Conservation (phyloP, 169 alveolate species). For the Cryptosporidium ubiquitum region DNA sequence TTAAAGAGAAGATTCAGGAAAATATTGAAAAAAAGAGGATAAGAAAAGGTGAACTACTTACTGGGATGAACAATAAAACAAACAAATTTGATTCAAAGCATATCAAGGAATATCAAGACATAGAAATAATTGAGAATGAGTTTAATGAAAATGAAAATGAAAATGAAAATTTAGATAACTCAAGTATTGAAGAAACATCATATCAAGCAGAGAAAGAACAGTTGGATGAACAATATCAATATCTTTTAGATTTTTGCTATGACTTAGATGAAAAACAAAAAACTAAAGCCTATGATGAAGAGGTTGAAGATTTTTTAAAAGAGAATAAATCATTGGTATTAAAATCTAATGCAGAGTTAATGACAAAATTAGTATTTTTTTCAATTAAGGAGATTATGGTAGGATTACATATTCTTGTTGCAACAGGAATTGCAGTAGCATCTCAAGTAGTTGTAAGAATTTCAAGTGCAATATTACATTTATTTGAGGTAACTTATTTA, state of each 20-base stretch:
- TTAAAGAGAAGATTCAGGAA: slow-evolving; percentile 32
- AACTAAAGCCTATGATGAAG: slow-evolving; percentile 17
- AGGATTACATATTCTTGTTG: slow-evolving; percentile 35
- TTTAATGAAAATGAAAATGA: background rate
- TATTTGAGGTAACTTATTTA: slow-evolving; percentile 26
- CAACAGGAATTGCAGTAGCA: slow-evolving; percentile 40
- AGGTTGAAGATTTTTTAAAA: slow-evolving; percentile 7
- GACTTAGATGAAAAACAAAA: background rate
- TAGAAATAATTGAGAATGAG: background rate
- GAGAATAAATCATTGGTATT: slow-evolving; percentile 28
- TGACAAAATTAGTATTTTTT: slow-evolving; percentile 41
- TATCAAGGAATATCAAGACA: background rate
- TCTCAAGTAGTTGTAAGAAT: slow-evolving; percentile 48
- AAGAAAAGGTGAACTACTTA: background rate
- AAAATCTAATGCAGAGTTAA: slow-evolving; percentile 36
- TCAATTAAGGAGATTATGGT: slow-evolving; percentile 42
- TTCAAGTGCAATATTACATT: slow-evolving; percentile 23
- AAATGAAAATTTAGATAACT: background rate
- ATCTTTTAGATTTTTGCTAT: slow-evolving; percentile 1
- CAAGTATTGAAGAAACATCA: background rate
- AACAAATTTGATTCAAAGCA: background rate
- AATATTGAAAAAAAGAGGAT: slow-evolving; percentile 5
- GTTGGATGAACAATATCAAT: slow-evolving; percentile 1
- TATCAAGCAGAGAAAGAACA: background rate
- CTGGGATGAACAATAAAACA: background rate